A percentile compares a stretch with the other conserved stretches of the same genome.
Evolutionary conservation across 768 basidiomycete species (phyloP).

Genomic region (Kwoniella sp.): DNA sequence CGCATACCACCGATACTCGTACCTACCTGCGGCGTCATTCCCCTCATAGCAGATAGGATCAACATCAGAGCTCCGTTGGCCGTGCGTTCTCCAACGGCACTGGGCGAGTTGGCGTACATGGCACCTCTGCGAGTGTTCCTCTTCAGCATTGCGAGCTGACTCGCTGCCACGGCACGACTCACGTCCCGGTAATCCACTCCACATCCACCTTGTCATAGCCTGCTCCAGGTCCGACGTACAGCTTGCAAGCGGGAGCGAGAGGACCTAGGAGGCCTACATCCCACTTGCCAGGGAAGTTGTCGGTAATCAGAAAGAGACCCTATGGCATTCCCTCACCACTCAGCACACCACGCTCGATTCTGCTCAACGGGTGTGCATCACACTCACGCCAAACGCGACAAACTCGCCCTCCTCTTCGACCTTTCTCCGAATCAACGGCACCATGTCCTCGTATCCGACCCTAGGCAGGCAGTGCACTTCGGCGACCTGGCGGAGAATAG

Average conservation of each 20-base stretch:
- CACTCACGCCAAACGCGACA: conserved; percentile 24
- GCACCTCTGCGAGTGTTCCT: conserved; percentile 19
- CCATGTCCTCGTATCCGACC: conserved; percentile 7
- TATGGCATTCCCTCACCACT: not conserved
- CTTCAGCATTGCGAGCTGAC: not conserved
- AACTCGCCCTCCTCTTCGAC: conserved; percentile 26
- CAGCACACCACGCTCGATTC: too few relatives aligned
- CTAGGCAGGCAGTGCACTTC: conserved; percentile 22
- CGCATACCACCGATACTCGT: not conserved
- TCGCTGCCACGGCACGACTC: conserved; percentile 9
- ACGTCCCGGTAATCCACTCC: conserved; percentile 43
- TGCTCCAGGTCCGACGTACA: conserved; percentile 31
- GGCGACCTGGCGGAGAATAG: conserved; percentile 14
- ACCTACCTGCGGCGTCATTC: conserved; percentile 21
- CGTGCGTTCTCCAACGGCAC: conserved; percentile 30
- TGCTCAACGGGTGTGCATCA: not conserved
- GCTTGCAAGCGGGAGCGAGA: conserved; percentile 22
- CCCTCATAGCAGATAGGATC: conserved; percentile 27
- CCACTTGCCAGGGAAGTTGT: conserved; percentile 19
- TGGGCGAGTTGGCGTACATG: conserved; percentile 35
- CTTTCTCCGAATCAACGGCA: conserved; percentile 8
- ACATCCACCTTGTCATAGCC: conserved; percentile 50
- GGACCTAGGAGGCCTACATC: conserved; percentile 16
- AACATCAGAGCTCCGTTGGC: conserved; percentile 31
- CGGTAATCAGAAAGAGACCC: conserved; percentile 11